Evolutionary conservation across 192 early-diverging fungal species (phyloP), one percentile per base, ranked within the genome.

Genomic region (Jimgerdemannia lactiflua): DNA sequence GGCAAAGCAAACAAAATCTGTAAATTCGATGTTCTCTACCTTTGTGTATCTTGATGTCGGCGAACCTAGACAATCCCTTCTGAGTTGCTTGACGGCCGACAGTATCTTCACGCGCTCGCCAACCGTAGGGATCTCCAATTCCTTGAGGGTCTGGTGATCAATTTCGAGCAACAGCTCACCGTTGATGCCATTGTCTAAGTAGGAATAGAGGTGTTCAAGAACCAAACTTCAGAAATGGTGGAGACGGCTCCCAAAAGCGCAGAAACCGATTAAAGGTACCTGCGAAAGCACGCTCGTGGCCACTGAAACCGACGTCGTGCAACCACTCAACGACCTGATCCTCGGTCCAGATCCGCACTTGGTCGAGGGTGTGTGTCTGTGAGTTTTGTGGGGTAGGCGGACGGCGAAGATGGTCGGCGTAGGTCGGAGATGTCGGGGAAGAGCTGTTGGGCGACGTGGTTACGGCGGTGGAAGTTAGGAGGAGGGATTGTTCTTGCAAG

Each of bases 101-200:
- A 94, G 82, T 43, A 98, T 86, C 69, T 92, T 86, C 44, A 96
- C 92, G 17, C 94, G 82, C 72, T 98, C 96, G 64, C 95, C 95
- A 8, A 96, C 91, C 0, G 88, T 91, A 64, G 79, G 81, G 69
- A 98, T 90, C 8, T 90, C 91, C 78, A 98, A 90, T 69, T 95
- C 92, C 79, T 93, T 93, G 14, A 98, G 86, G 19, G 92, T 78
- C 54, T 86, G 83, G 75, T 97, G 93, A 82, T 94, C 91, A 3
- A 98, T 85, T 81, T 97, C 95, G 4, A 94, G 80, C 70, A 98
- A 81, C 4, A 93, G 86, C 29, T 91, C 88, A n/a, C 96, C 96
- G 14, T 83, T 94, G 65, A 98, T 91, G 70, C 91, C 77, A 80
- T 97, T 91, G 42, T 94, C 91, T 86, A 82, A n/a, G 29, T 29